Evolutionary conservation across 345 rosid genomes (phyloP).

Genomic region (Boechera divaricarpa): DNA sequence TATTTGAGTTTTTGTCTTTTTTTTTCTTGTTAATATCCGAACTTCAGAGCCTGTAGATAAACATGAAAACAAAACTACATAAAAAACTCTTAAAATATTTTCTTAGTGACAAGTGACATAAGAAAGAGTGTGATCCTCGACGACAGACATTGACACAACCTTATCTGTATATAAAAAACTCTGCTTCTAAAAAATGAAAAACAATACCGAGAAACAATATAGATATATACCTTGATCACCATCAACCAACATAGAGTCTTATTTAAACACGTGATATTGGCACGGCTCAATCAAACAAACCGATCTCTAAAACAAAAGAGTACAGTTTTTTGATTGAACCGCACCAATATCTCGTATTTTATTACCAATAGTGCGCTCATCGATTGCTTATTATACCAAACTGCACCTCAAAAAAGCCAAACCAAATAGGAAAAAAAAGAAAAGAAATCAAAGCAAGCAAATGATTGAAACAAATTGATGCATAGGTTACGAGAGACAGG

Average conservation of each 20-base stretch:
- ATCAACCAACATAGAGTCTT: not conserved
- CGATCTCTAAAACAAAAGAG: conserved; percentile 45
- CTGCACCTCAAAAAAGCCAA: not conserved
- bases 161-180: conserved; percentile 6
- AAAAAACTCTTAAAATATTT: not conserved
- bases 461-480: conserved; percentile 9
- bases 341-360: conserved; percentile 74
- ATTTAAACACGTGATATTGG: conserved; percentile 76
- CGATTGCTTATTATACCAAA: not conserved
- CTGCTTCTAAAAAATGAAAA: not conserved
- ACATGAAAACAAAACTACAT: conserved; percentile 4
- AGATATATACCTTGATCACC: conserved; percentile 15
- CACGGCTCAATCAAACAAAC: conserved; percentile 95
- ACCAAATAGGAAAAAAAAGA: not conserved
- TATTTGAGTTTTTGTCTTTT: not conserved
- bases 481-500: not conserved
- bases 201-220: not conserved
- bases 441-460: conserved; percentile 10
- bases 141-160: not conserved
- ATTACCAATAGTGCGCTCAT: not conserved
- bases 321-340: conserved; percentile 71
- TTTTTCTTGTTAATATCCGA: conserved; percentile 6
- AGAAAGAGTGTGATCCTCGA: conserved; percentile 31
- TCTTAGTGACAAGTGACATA: not conserved
- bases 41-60: conserved; percentile 14